Evolutionary conservation across 495 filamentous ascomycete species (phyloP).

Genomic region (Podospora didyma): DNA sequence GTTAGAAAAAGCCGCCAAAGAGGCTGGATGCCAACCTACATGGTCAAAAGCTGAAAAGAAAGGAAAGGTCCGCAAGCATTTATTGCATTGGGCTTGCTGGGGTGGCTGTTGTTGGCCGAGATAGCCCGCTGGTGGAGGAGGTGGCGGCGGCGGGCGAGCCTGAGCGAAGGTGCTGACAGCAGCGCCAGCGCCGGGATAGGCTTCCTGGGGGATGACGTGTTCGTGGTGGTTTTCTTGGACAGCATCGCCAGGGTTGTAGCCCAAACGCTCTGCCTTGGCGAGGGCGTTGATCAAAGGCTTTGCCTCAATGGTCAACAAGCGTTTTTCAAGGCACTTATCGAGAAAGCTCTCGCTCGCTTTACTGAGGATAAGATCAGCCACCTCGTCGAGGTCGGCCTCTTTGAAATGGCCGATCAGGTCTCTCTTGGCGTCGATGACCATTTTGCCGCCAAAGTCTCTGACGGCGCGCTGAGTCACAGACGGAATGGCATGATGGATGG

Average conservation of each 20-base stretch:
- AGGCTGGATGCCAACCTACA: constrained; percentile 24
- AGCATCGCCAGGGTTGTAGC: constrained; percentile 41
- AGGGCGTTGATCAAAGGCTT: constrained; percentile 46
- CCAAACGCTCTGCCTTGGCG: constrained; percentile 46
- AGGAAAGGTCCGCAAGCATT: constrained; percentile 38
- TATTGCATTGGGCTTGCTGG: constrained; percentile 27
- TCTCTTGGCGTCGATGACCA: constrained; percentile 36
- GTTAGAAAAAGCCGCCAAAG: neutral
- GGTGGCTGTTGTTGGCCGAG: neutral
- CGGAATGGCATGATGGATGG: constrained; percentile 38
- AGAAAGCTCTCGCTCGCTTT: constrained; percentile 45
- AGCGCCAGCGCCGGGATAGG: constrained; percentile 16
- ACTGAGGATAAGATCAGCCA: constrained; percentile 34
- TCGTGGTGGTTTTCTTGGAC: constrained; percentile 34
- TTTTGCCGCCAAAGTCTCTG: constrained; percentile 40
- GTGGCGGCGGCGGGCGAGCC: constrained; percentile 1
- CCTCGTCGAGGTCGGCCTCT: constrained; percentile 32
- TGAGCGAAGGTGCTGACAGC: constrained; percentile 8
- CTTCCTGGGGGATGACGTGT: constrained; percentile 29
- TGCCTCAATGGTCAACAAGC: constrained; percentile 44
- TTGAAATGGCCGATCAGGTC: constrained; percentile 38
- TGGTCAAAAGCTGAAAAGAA: constrained; percentile 31
- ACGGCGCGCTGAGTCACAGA: constrained; percentile 37
- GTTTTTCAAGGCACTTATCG: constrained; percentile 41
- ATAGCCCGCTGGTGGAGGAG: constrained; percentile 2